Base-by-base conservation (phyloP, 148 eudicot species). In the Spergularia bocconei region DNA sequence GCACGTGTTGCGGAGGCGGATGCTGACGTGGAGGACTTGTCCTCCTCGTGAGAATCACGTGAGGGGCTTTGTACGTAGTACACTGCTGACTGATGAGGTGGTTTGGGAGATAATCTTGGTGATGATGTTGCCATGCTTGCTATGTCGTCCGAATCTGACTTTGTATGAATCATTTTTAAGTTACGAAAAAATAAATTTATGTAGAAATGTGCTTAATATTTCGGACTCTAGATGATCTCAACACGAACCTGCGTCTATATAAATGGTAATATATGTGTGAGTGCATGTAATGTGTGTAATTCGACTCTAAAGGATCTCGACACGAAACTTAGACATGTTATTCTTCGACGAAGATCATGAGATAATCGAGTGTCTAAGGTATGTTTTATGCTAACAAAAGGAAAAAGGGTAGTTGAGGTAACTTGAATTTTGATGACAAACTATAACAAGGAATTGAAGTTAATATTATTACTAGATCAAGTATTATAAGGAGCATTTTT, bases 11-110 rank as follows among this genome's bases (percentile, higher is more conserved):
- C 83, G 2, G 73, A 66, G 39, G 74, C 78, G 11, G 82, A 74
- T 13, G 78, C 77, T 21, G 83, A 67, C 61, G 77, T 66, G 11
- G 84, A 69, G 0, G 87, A 82, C 73, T 87, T 86, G 61, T 82
- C 83, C 62, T 86, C 93, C 56, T 84, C 87, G 75, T 90, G 84
- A 11, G 89, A 87, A 75, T 89, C 85, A 13, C 84, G 77, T 71
- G 89, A 84, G 0, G 89, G 89, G 74, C 89, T 87, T 29, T 87
- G 86, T 3, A 87, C 87, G 80, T 77, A 84, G 87, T 84, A 87
- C 9, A 75, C 63, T 3, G 75, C 68, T 38, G 68, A 10, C 71
- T 81, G 63, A 60, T 25, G 64, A 33, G 69, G n/a, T 4, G 75
- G 62, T 54, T 85, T 82, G 0, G 88, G 84, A 0, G 88, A 72